Evolutionary conservation across 2,329 filamentous ascomycete species (phyloP).

Genomic region (Trichophyton simii): DNA sequence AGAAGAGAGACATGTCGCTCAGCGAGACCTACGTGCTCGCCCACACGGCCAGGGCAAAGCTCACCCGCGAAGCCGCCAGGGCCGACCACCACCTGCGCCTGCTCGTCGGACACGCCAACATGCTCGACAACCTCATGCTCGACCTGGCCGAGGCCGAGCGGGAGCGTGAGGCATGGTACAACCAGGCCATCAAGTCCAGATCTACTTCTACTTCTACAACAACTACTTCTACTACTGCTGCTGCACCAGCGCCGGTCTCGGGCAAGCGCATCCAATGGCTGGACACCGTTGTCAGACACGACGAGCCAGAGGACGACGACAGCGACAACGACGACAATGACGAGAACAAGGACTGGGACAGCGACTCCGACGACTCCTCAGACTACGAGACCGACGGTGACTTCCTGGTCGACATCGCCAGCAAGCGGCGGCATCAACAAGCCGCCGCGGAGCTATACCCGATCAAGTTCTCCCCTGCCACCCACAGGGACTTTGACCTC

Average conservation of each 20-base stretch:
- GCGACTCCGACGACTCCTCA: slow-evolving; percentile 25
- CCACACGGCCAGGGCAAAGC: slow-evolving; percentile 92
- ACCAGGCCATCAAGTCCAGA: slow-evolving; percentile 63
- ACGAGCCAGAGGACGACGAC: slow-evolving; percentile 34
- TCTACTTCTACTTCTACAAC: slow-evolving; percentile 39
- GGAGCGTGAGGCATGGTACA: slow-evolving; percentile 96
- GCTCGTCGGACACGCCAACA: slow-evolving; percentile 94
- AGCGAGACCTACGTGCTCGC: slow-evolving; percentile 98
- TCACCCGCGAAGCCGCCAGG: slow-evolving; percentile 78
- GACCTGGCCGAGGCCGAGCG: slow-evolving; percentile 85
- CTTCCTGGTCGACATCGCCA: not conserved
- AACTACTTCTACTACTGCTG: not conserved
- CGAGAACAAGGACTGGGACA: slow-evolving; percentile 41
- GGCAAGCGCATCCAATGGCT: not conserved
- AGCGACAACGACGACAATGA: slow-evolving; percentile 25
- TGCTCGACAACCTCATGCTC: slow-evolving; percentile 87
- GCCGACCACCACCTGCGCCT: slow-evolving; percentile 89
- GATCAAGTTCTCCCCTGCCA: not conserved
- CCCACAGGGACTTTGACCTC: not conserved
- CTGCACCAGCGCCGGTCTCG: not conserved
- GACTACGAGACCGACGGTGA: slow-evolving; percentile 35
- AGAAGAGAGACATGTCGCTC: slow-evolving; percentile 85
- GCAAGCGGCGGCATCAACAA: not conserved
- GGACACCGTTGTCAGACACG: slow-evolving; percentile 62
- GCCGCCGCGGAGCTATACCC: not conserved